Evolutionary conservation across 306 rosid genomes (phyloP).

Genomic region (Rosa rugosa): DNA sequence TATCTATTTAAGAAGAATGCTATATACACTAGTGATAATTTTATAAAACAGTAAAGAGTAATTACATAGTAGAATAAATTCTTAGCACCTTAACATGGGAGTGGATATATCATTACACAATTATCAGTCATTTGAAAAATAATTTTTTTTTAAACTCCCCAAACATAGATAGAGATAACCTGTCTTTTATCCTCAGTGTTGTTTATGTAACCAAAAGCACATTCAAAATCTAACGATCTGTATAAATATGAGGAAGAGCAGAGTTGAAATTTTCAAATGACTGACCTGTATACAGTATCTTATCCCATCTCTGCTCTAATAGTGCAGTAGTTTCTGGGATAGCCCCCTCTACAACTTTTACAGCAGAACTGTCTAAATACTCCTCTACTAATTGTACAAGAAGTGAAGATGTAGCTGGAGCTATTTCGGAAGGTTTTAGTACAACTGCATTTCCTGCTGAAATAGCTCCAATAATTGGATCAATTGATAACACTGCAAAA

Average conservation of each 20-base stretch:
- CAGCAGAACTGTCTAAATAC: constrained; percentile 62
- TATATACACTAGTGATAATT: not conserved
- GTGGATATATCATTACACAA: not conserved
- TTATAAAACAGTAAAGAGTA: not conserved
- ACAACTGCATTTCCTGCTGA: constrained; percentile 76
- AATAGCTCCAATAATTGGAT: constrained; percentile 85
- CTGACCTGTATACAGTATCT: constrained; percentile 77
- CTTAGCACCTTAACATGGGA: not conserved
- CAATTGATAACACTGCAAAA: constrained; percentile 64
- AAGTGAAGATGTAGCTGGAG: constrained; percentile 67
- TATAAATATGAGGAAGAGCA: not conserved
- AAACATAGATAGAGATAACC: not conserved
- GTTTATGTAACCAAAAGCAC: not conserved
- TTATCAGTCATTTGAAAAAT: not conserved
- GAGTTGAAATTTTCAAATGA: not conserved
- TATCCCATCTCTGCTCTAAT: constrained; percentile 83
- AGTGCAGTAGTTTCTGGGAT: constrained; percentile 74
- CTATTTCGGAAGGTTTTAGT: constrained; percentile 76
- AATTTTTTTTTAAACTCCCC: not conserved
- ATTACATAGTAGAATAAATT: not conserved
- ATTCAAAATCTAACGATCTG: not conserved
- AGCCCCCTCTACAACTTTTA: constrained; percentile 81
- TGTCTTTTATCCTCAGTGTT: not conserved
- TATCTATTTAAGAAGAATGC: not conserved
- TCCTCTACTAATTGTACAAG: constrained; percentile 44